Evolutionary conservation across 2,329 filamentous ascomycete species (phyloP).

Genomic region (Neofusicoccum sp.): DNA sequence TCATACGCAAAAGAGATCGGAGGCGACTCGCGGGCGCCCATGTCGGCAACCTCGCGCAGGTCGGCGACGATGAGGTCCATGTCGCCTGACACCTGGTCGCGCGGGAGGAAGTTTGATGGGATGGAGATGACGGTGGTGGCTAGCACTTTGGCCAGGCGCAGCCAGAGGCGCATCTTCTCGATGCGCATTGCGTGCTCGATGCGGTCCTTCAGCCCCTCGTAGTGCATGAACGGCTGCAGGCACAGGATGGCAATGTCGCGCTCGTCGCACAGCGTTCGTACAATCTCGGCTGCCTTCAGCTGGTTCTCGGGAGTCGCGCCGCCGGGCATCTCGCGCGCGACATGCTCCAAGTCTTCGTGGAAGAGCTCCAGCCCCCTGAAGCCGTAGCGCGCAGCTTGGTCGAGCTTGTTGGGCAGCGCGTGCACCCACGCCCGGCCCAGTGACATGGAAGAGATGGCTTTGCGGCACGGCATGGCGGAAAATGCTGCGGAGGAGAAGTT

Average conservation of each 20-base stretch:
- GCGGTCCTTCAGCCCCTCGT: constrained; percentile 69
- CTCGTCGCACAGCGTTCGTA: constrained; percentile 57
- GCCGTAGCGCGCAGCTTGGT: constrained; percentile 63
- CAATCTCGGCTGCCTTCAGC: constrained; percentile 57
- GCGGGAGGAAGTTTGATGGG: constrained; percentile 66
- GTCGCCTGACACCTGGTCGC: constrained; percentile 51
- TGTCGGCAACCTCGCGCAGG: constrained; percentile 63
- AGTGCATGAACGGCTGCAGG: constrained; percentile 75
- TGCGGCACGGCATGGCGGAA: constrained; percentile 50
- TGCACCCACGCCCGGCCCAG: constrained; percentile 72
- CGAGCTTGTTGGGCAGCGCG: constrained; percentile 63
- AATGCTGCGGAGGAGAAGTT: not conserved
- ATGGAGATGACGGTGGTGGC: constrained; percentile 72
- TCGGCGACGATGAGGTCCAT: constrained; percentile 60
- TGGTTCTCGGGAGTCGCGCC: constrained; percentile 47
- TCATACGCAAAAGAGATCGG: constrained; percentile 71
- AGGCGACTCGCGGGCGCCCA: constrained; percentile 58
- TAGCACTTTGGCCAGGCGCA: constrained; percentile 62
- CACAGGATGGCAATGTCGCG: constrained; percentile 61
- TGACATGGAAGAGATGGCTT: constrained; percentile 74
- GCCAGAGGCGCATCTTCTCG: constrained; percentile 67
- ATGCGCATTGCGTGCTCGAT: constrained; percentile 57
- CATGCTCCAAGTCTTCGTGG: constrained; percentile 69
- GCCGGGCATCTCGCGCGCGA: constrained; percentile 51
- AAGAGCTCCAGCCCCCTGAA: constrained; percentile 73